These are phyloP conservation scores for Polyporus arcularius DNA, from an alignment of 768 basidiomycete species.

Conservation along the genomic window DNA sequence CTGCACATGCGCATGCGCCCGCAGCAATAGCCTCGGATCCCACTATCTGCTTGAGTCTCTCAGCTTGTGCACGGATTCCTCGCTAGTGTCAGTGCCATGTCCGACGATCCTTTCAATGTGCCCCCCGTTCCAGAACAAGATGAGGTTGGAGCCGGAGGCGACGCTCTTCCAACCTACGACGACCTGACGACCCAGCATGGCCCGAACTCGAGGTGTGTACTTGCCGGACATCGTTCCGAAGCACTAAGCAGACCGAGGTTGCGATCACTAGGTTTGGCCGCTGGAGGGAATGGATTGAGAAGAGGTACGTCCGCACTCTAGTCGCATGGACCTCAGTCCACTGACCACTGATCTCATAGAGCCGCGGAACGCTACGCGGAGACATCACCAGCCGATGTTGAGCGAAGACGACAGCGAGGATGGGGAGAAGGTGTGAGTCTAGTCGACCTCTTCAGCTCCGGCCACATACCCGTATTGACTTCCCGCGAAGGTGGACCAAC, in stretches of 20 bases:
- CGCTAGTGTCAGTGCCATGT: slow-evolving; percentile 6
- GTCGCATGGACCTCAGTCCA: neutral
- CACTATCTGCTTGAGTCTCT: neutral
- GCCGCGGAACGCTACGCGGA: slow-evolving; percentile 83
- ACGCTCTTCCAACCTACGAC: slow-evolving; percentile 76
- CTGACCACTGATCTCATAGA: slow-evolving; percentile 38
- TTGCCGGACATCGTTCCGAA: neutral
- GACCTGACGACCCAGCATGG: slow-evolving; percentile 76
- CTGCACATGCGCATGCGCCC: neutral
- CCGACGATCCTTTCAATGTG: slow-evolving; percentile 11
- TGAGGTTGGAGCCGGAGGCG: slow-evolving; percentile 35
- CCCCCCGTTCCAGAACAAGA: slow-evolving; percentile 41
- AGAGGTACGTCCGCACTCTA: slow-evolving; percentile 50
- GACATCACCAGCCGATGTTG: slow-evolving; percentile 56
- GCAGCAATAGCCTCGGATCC: neutral
- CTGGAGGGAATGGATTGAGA: slow-evolving; percentile 89
- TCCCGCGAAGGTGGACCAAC: slow-evolving; percentile 4
- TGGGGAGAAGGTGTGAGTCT: slow-evolving; percentile 59
- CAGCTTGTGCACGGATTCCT: neutral
- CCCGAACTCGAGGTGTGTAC: slow-evolving; percentile 74
- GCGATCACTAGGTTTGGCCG: slow-evolving; percentile 64
- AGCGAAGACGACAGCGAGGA: slow-evolving; percentile 61
- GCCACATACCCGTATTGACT: neutral
- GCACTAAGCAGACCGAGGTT: neutral
- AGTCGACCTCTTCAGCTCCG: neutral